Evolutionary conservation across 2,329 filamentous ascomycete genomes (phyloP).

Genomic region (Fusarium citri): DNA sequence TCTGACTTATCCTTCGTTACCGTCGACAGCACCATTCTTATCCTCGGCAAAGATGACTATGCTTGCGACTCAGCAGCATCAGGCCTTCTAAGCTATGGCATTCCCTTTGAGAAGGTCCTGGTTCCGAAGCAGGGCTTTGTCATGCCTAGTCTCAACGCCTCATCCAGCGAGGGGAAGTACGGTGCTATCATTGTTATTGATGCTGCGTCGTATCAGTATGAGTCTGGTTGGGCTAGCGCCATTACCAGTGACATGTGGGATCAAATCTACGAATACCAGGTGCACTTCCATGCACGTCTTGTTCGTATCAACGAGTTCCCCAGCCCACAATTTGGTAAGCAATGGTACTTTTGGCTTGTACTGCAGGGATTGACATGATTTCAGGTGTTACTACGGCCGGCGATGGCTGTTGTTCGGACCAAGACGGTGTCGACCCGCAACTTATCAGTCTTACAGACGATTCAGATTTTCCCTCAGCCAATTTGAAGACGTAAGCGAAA

Average conservation of each 20-base stretch:
- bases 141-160: constrained; percentile 25
- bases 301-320: constrained; percentile 37
- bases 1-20: background rate
- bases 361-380: background rate
- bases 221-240: constrained; percentile 25
- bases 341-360: no score
- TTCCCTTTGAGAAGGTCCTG: constrained; percentile 23
- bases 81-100: constrained; percentile 33
- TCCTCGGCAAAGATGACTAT: constrained; percentile 3
- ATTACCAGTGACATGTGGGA: constrained; percentile 27
- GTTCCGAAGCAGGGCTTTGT: constrained; percentile 16
- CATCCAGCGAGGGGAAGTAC: constrained; percentile 15
- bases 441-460: constrained; percentile 27
- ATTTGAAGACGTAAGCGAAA: constrained; percentile 23
- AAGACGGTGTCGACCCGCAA: constrained; percentile 7
- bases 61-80: constrained; percentile 1
- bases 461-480: constrained; percentile 29
- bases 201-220: constrained; percentile 29
- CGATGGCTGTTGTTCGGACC: constrained; percentile 2
- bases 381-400: background rate
- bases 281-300: constrained; percentile 27
- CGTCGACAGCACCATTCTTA: constrained; percentile 5
- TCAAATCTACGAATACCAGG: constrained; percentile 25
- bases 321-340: constrained; percentile 23
- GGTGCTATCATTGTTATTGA: constrained; percentile 28